Evolutionary conservation across 108 stramenopile genomes (phyloP), one percentile per base, ranked within the genome.

Genomic region (Cyclotella baltica): DNA sequence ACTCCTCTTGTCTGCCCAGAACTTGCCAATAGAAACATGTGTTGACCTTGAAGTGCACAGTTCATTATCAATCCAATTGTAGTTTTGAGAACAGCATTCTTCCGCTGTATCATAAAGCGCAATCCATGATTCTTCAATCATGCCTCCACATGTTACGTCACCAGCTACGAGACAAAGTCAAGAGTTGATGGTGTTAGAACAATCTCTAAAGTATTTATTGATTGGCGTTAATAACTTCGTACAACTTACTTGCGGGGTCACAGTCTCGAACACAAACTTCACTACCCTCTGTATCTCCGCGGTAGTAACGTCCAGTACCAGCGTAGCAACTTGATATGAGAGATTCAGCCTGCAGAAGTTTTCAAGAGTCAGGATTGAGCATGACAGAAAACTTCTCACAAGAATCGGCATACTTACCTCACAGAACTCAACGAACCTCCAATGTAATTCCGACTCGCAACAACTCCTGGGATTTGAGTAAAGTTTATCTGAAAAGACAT

Each of bases 51-150:
- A 9, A 35, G 67, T 8, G 33, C 67, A 68, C 1, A 68, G 33
- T 22, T 68, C 67, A 51, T 16, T 33, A 35, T 68, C 67, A 35
- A 68, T 52, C 67, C 67, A 68, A 8, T 34, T 35, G 23, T 68
- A 68, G 51, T 68, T 51, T 30, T 11, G 5, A 13, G 50, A 15
- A 33, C 67, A 68, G 40, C 67, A 68, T 13, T 18, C 67, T 68
- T 68, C 67, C 9, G 67, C 67, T 52, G 47, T 33, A 30, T 68
- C 31, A 28, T 68, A 30, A 68, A 68, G 67, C 25, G 52, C 51
- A 1, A 52, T 29, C 38, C 40, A 68, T 2, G 67, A 28, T 8
- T 68, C 67, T 52, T 68, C 67, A 22, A 68, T 51, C 19, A 68
- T 48, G 31, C 67, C 67, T 18, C 67, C 67, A 33, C 67, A 68